Evolutionary conservation across 371 early-diverging fungal species (phyloP).

Genomic region (Lichtheimia corymbifera): DNA sequence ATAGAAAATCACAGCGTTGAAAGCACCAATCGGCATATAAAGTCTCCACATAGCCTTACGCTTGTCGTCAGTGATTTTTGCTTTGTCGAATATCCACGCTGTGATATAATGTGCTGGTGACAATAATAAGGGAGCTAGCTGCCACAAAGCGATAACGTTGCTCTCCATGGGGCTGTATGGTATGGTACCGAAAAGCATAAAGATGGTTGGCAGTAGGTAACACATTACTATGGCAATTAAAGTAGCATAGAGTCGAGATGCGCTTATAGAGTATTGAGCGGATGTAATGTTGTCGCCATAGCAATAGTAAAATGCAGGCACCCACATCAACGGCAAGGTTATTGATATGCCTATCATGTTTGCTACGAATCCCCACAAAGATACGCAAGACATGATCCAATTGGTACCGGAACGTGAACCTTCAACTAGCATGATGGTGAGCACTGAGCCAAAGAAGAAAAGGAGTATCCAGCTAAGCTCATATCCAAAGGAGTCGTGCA

Average conservation of each 20-base stretch:
- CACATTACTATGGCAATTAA: constrained; percentile 9
- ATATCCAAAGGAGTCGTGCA: constrained; percentile 15
- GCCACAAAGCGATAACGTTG: constrained; percentile 10
- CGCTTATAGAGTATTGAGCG: not conserved
- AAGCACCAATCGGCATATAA: constrained; percentile 14
- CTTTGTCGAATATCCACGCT: constrained; percentile 3
- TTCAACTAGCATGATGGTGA: constrained; percentile 14
- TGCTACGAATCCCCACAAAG: constrained; percentile 11
- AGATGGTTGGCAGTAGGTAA: constrained; percentile 11
- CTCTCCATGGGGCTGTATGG: not conserved
- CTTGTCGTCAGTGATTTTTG: constrained; percentile 7
- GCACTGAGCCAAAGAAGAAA: constrained; percentile 8
- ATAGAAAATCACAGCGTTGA: constrained; percentile 13
- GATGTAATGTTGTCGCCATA: not conserved
- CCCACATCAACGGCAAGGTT: constrained; percentile 7
- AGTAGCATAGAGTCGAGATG: constrained; percentile 12
- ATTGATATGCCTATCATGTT: constrained; percentile 16
- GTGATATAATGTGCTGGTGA: constrained; percentile 6
- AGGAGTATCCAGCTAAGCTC: constrained; percentile 8
- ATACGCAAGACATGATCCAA: not conserved
- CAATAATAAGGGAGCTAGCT: constrained; percentile 13
- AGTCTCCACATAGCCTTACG: constrained; percentile 9
- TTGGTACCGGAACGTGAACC: constrained; percentile 15
- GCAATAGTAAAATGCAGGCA: constrained; percentile 12
- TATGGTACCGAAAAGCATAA: constrained; percentile 1